These are phyloP conservation scores for Pichia phayaonensis DNA, from an alignment of 805 yeast species.

Conservation along the genomic window DNA sequence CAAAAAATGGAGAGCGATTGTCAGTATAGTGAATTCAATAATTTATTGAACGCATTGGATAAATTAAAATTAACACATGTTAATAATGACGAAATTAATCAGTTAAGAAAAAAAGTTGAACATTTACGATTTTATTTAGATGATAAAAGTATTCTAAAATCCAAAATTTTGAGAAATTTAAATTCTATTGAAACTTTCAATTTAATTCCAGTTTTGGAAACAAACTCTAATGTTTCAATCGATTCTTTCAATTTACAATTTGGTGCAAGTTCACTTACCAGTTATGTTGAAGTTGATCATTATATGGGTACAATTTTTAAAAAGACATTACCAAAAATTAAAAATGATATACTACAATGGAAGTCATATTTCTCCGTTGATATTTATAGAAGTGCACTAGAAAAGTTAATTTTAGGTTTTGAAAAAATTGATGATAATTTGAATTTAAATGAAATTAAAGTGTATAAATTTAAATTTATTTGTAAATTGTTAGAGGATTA, in stretches of 20 bases:
- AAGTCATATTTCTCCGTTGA: conserved; percentile 6
- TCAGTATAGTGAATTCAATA: conserved; percentile 1
- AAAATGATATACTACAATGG: conserved; percentile 7
- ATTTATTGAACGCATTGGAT: conserved; percentile 2
- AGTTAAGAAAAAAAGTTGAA: conserved; percentile 5
- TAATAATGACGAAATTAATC: conserved; percentile 8
- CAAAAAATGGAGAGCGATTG: neutral
- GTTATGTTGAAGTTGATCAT: conserved; percentile 4
- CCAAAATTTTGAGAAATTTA: conserved; percentile 1
- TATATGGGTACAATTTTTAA: conserved; percentile 4
- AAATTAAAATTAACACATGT: conserved; percentile 4
- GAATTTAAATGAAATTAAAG: conserved; percentile 1
- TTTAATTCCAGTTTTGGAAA: neutral
- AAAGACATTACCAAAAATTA: conserved; percentile 5
- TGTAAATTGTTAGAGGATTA: conserved; percentile 15
- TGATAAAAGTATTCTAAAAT: conserved; percentile 4
- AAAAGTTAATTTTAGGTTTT: conserved; percentile 5
- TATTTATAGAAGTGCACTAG: conserved; percentile 8
- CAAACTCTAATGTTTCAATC: neutral
- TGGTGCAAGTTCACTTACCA: conserved; percentile 9
- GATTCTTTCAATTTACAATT: conserved; percentile 5
- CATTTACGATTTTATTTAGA: conserved; percentile 6
- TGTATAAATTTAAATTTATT: conserved; percentile 3
- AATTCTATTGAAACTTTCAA: neutral
- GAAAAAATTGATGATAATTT: neutral